Percentiles rank a stretch among this genome's conserved stretches.
Conservation (phyloP, 805 yeast species). For the Yamadazyma philogaea region DNA sequence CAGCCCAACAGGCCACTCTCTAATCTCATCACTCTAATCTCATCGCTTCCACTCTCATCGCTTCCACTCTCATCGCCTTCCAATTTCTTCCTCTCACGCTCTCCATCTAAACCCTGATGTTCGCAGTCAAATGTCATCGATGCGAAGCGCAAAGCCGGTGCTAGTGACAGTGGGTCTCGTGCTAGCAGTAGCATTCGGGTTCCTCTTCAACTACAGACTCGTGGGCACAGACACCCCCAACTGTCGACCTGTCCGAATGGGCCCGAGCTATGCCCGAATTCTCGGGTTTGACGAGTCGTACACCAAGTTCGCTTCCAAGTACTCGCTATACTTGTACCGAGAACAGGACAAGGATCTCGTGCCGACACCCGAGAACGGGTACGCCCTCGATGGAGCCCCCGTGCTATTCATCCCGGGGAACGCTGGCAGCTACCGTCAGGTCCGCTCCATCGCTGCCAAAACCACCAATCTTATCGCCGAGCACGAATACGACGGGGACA, state of each 20-base stretch:
- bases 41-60: neutral
- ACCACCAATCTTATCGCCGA: slow-evolving; percentile 55
- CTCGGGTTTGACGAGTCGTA: slow-evolving; percentile 68
- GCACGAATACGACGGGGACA: slow-evolving; percentile 22
- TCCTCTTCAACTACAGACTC: slow-evolving; percentile 16
- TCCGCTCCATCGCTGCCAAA: slow-evolving; percentile 86
- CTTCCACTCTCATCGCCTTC: neutral
- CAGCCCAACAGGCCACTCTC: too few species aligned
- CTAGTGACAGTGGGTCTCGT: slow-evolving; percentile 7
- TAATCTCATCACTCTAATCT: neutral
- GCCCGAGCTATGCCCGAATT: slow-evolving; percentile 76
- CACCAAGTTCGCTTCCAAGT: slow-evolving; percentile 72
- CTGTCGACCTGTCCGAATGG: slow-evolving; percentile 75
- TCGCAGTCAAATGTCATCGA: neutral
- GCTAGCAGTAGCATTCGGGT: slow-evolving; percentile 7
- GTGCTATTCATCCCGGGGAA: slow-evolving; percentile 95
- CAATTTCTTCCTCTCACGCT: neutral
- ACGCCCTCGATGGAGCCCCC: slow-evolving; percentile 67
- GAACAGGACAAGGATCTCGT: slow-evolving; percentile 69
- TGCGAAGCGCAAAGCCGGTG: slow-evolving; percentile 4
- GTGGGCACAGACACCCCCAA: slow-evolving; percentile 34
- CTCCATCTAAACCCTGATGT: neutral
- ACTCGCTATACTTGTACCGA: slow-evolving; percentile 79
- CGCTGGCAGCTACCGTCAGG: slow-evolving; percentile 92
- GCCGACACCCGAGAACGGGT: slow-evolving; percentile 41